Percentiles rank a stretch among this genome's conserved stretches.
These are phyloP conservation scores for Hansfordia pulvinata DNA, from an alignment of 2,329 filamentous ascomycete genomes.

Conservation along the genomic window DNA sequence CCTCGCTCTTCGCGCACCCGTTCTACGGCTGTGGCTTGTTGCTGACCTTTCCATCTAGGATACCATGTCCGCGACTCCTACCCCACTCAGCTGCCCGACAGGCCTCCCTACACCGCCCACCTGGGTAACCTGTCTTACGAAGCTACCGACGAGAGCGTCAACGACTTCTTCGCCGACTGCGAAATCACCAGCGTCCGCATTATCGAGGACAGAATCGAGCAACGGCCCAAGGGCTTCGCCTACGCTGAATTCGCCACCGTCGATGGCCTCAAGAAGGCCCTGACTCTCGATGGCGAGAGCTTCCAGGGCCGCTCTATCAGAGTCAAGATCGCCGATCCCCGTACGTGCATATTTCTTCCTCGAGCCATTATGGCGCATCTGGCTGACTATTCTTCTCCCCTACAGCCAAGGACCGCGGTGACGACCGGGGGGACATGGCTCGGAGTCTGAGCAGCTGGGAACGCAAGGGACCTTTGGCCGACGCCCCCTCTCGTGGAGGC, in stretches of 20 bases:
- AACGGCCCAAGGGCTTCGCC: slow-evolving; percentile 93
- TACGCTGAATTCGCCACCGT: slow-evolving; percentile 88
- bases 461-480: slow-evolving; percentile 78
- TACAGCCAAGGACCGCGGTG: slow-evolving; percentile 69
- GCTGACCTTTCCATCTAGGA: slow-evolving; percentile 23
- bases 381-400: too few species aligned
- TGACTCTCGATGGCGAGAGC: slow-evolving; percentile 65
- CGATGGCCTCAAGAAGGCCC: slow-evolving; percentile 83
- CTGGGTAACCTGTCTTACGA: slow-evolving; percentile 96
- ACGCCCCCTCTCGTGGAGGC: too few species aligned
- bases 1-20: neutral
- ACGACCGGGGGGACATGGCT: slow-evolving; percentile 42
- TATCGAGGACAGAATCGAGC: slow-evolving; percentile 89
- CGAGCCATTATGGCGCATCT: too few species aligned
- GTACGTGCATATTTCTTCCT: slow-evolving; percentile 64
- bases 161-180: slow-evolving; percentile 74
- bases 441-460: slow-evolving; percentile 86
- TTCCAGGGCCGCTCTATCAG: slow-evolving; percentile 85
- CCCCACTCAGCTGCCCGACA: slow-evolving; percentile 62
- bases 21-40: slow-evolving; percentile 4
- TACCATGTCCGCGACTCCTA: slow-evolving; percentile 60
- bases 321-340: slow-evolving; percentile 92
- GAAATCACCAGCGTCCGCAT: slow-evolving; percentile 84
- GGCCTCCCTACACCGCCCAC: slow-evolving; percentile 91
- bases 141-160: slow-evolving; percentile 69